phyloP scores from a whole-genome alignment of 257 asterid genomes.

The Marsdenia floribunda region DNA sequence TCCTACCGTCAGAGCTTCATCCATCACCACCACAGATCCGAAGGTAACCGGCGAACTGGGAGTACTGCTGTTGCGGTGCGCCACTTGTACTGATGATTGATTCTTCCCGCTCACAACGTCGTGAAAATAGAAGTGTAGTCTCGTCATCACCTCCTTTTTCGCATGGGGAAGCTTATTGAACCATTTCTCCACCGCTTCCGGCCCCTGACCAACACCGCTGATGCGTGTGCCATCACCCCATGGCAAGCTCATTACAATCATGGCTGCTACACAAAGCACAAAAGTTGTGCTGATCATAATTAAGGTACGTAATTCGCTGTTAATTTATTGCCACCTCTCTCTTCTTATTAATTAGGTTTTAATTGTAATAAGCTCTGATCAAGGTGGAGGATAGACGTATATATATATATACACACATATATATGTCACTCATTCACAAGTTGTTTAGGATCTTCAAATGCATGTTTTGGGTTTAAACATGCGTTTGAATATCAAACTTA shows the following conservation, averaged over 20 bases:
- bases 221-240: not conserved
- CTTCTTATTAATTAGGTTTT: too few species aligned
- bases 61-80: not conserved
- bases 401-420: too few species aligned
- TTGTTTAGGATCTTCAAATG: too few species aligned
- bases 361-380: too few species aligned
- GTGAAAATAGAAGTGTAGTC: conserved; percentile 3
- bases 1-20: not conserved
- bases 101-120: not conserved
- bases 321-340: too few species aligned
- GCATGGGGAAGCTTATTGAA: not conserved
- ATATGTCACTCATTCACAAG: too few species aligned
- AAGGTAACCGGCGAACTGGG: not conserved
- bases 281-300: too few species aligned
- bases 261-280: not conserved
- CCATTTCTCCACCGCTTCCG: conserved; percentile 6
- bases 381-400: too few species aligned
- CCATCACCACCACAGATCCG: not conserved
- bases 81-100: not conserved
- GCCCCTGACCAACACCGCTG: not conserved
- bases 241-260: not conserved
- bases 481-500: too few species aligned
- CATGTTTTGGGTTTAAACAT: too few species aligned
- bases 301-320: too few species aligned
- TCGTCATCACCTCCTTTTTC: not conserved